Evolutionary conservation across 1,139 yeast species (phyloP).

Genomic region (Scheffersomyces stambukii): DNA sequence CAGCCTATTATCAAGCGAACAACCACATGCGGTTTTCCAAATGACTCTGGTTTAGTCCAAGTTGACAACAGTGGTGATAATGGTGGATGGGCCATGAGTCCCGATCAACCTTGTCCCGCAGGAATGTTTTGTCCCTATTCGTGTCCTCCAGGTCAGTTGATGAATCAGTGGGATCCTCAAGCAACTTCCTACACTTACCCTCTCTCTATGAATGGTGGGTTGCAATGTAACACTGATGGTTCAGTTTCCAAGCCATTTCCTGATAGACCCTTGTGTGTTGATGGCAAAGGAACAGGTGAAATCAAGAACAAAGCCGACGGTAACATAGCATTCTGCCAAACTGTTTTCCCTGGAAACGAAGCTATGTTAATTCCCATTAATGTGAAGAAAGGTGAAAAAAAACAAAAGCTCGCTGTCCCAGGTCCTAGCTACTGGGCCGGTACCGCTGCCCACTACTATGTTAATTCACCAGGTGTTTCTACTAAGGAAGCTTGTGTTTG

Average conservation of each 20-base stretch:
- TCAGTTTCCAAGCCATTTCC: conserved; percentile 59
- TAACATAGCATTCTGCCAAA: conserved; percentile 82
- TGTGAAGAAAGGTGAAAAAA: conserved; percentile 39
- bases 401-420: conserved; percentile 71
- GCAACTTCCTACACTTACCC: conserved; percentile 61
- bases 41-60: conserved; percentile 56
- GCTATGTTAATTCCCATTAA: conserved; percentile 88
- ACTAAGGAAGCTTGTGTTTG: conserved; percentile 77
- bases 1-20: too few species aligned
- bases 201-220: conserved; percentile 77
- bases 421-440: conserved; percentile 69
- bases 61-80: too few species aligned
- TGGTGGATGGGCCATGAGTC: conserved; percentile 85
- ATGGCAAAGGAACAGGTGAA: conserved; percentile 69
- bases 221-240: conserved; percentile 71
- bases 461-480: conserved; percentile 83
- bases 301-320: conserved; percentile 53
- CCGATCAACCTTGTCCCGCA: conserved; percentile 66
- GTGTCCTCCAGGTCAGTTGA: conserved; percentile 76
- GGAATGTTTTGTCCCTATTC: conserved; percentile 88
- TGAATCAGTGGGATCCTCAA: conserved; percentile 72
- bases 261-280: conserved; percentile 60
- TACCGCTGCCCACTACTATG: conserved; percentile 83
- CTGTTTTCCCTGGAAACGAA: conserved; percentile 89
- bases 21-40: conserved; percentile 60